These are phyloP conservation scores for Fagus crenata DNA, from an alignment of 306 rosid species.

Conservation along the genomic window DNA sequence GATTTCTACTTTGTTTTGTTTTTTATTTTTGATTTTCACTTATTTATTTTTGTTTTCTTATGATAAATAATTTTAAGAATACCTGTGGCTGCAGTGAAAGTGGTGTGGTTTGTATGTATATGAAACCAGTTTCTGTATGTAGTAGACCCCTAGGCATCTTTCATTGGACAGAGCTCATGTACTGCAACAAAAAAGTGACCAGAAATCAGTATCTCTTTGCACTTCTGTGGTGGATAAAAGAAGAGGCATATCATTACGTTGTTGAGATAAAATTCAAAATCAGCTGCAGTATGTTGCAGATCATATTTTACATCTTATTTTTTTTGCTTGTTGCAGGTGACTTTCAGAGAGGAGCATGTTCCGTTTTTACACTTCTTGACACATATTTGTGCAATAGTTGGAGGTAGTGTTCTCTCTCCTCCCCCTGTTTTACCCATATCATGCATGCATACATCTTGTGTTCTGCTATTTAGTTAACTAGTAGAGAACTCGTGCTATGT, in stretches of 20 bases:
- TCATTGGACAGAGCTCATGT: background rate
- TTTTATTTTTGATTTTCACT: background rate
- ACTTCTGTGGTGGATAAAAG: background rate
- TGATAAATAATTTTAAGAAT: background rate
- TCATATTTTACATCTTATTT: background rate
- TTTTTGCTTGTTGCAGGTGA: slow-evolving; percentile 63
- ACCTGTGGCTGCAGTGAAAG: background rate
- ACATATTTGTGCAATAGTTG: slow-evolving; percentile 78
- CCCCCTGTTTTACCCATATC: background rate
- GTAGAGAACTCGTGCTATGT: background rate
- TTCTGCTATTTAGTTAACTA: background rate
- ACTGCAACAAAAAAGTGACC: background rate
- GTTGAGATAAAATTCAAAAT: slow-evolving; percentile 2
- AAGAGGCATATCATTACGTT: background rate
- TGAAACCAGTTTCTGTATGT: background rate
- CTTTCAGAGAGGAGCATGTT: slow-evolving; percentile 65
- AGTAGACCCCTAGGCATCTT: background rate
- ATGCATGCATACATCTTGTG: background rate
- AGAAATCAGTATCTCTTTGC: background rate
- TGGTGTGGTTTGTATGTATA: background rate
- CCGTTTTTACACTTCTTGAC: slow-evolving; percentile 87
- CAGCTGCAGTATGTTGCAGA: slow-evolving; percentile 5
- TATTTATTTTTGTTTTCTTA: background rate
- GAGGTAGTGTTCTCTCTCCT: slow-evolving; percentile 57
- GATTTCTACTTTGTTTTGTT: background rate